These are phyloP conservation scores for Rhipidocladum racemiflorum DNA, from an alignment of 176 grass and related monocot species.

Conservation along the genomic window DNA sequence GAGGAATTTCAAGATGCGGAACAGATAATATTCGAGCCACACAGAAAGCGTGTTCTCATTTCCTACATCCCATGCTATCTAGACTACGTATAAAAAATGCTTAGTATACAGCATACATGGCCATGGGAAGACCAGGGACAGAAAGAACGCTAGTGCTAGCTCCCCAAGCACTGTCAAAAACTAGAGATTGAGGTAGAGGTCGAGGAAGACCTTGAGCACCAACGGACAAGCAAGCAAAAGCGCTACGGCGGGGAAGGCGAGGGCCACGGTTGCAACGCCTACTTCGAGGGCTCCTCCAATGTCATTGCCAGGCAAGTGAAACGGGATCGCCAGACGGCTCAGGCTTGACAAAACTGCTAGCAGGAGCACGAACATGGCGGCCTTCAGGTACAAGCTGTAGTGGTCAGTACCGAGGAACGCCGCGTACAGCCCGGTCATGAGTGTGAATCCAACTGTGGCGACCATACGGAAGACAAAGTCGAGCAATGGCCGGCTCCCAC, in stretches of 20 bases:
- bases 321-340: slow-evolving; percentile 17
- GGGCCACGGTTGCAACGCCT: neutral
- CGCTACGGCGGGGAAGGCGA: neutral
- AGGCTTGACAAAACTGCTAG: slow-evolving; percentile 13
- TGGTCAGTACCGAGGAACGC: slow-evolving; percentile 8
- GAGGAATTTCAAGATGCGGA: too few relatives aligned
- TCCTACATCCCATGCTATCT: too few relatives aligned
- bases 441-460: neutral
- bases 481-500: neutral
- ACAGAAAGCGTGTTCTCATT: too few relatives aligned
- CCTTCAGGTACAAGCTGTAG: slow-evolving; percentile 10
- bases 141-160: too few relatives aligned
- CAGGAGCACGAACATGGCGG: slow-evolving; percentile 27
- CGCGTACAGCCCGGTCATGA: slow-evolving; percentile 18
- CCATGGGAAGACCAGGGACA: too few relatives aligned
- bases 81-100: too few relatives aligned
- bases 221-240: neutral
- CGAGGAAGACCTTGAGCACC: neutral
- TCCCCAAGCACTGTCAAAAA: neutral
- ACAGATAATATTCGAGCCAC: too few relatives aligned
- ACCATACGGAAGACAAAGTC: neutral
- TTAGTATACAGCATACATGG: too few relatives aligned
- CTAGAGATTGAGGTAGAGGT: neutral
- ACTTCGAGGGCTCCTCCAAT: neutral
- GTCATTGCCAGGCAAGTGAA: neutral